phyloP scores from a whole-genome alignment of 208 protist genomes.

The Trypanosoma lewisi region DNA sequence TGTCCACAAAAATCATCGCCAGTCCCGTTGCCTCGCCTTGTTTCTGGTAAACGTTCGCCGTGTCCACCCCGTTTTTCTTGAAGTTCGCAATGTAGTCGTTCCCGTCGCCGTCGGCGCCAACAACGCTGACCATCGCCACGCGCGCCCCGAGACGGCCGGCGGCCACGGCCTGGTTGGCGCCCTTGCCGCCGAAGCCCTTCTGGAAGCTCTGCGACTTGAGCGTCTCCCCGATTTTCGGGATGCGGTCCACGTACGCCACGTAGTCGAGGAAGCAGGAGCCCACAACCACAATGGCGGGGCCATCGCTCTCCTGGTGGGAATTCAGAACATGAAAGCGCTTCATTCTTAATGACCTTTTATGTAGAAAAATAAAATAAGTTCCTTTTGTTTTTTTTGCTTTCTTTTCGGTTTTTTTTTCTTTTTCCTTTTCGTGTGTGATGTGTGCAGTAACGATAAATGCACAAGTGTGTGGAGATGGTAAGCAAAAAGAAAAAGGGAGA shows the following conservation, averaged over 20 bases:
- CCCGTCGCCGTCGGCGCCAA: conserved; percentile 88
- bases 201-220: conserved; percentile 80
- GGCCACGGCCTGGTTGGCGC: conserved; percentile 91
- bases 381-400: neutral
- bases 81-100: conserved; percentile 79
- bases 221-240: conserved; percentile 92
- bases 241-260: conserved; percentile 81
- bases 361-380: too few relatives aligned
- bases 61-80: conserved; percentile 80
- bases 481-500: too few relatives aligned
- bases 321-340: conserved; percentile 46
- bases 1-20: conserved; percentile 92
- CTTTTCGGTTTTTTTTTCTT: neutral
- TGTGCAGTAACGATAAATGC: too few relatives aligned
- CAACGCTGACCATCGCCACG: conserved; percentile 85
- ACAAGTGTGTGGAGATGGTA: too few relatives aligned
- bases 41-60: conserved; percentile 52
- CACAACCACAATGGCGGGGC: conserved; percentile 75
- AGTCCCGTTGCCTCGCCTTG: conserved; percentile 65
- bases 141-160: conserved; percentile 80
- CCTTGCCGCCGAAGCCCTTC: conserved; percentile 93
- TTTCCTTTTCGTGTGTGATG: too few relatives aligned
- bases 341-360: conserved; percentile 24
- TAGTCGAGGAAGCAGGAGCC: conserved; percentile 93
- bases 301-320: conserved; percentile 27